Evolutionary conservation across 2,329 filamentous ascomycete species (phyloP).

Genomic region (Davidsoniella eucalypti): DNA sequence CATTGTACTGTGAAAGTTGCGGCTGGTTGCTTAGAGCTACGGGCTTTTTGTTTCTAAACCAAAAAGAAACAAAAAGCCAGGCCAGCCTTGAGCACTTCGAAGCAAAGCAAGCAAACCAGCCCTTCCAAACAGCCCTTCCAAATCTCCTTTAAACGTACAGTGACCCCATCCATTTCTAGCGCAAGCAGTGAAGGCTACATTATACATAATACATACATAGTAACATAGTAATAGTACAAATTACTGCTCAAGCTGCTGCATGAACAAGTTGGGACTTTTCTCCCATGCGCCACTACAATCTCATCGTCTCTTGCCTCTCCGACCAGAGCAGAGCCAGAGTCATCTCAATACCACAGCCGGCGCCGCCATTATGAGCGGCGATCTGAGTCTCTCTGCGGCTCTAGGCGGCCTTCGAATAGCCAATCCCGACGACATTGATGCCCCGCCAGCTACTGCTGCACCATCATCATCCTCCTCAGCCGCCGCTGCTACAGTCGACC

Average conservation of each 20-base stretch:
- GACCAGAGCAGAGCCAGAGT: slow-evolving; percentile 10
- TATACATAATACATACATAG: no score
- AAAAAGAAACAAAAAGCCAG: neutral
- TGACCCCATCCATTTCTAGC: no score
- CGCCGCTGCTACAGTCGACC: neutral
- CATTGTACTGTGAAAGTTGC: no score
- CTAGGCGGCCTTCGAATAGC: slow-evolving; percentile 91
- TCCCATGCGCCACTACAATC: slow-evolving; percentile 11
- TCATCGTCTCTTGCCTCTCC: slow-evolving; percentile 9
- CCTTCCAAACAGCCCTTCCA: no score
- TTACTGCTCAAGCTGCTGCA: no score
- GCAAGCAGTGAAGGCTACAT: no score
- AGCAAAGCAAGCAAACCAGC: no score
- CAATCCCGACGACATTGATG: slow-evolving; percentile 66
- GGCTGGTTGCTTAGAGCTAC: no score
- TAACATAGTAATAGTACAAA: no score
- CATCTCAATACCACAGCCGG: slow-evolving; percentile 5
- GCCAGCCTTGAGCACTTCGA: no score
- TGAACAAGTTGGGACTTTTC: slow-evolving; percentile 2
- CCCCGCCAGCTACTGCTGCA: slow-evolving; percentile 13
- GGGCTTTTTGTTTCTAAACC: neutral
- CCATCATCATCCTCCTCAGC: neutral
- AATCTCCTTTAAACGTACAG: no score
- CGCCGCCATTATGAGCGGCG: slow-evolving; percentile 56
- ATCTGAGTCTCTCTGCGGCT: slow-evolving; percentile 81